A percentile compares a stretch with the other conserved stretches of the same genome.
These are phyloP conservation scores for Fraxinus floribunda DNA, from an alignment of 305 asterid species.

Conservation along the genomic window DNA sequence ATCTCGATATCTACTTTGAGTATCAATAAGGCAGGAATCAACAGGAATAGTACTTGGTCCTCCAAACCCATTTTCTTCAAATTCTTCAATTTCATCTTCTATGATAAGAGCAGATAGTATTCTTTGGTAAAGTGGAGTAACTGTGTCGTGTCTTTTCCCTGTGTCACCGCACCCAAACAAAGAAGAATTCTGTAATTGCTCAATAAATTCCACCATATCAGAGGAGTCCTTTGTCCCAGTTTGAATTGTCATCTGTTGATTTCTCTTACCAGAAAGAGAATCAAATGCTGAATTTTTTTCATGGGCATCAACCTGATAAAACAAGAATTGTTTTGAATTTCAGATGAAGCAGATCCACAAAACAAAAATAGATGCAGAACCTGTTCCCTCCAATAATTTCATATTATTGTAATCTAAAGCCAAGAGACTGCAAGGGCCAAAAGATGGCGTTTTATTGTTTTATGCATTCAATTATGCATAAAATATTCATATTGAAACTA, in stretches of 20 bases:
- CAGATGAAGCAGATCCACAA: conserved; percentile 27
- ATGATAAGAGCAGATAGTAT: conserved; percentile 82
- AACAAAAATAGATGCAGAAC: conserved; percentile 7
- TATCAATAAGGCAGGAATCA: conserved; percentile 43
- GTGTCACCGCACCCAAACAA: conserved; percentile 44
- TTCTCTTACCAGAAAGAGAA: conserved; percentile 41
- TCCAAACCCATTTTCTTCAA: conserved; percentile 68
- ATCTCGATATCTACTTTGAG: conserved; percentile 43
- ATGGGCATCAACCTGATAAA: conserved; percentile 45
- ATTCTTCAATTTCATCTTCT: conserved; percentile 78
- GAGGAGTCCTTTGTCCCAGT: conserved; percentile 37
- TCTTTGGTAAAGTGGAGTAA: conserved; percentile 78
- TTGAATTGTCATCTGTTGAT: conserved; percentile 37
- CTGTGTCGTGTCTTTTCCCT: conserved; percentile 36
- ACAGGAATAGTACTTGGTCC: conserved; percentile 42
- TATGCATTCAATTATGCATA: background rate
- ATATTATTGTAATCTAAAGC: background rate
- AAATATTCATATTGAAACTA: conserved; percentile 7
- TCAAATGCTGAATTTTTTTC: conserved; percentile 46
- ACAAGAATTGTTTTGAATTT: conserved; percentile 15
- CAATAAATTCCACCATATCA: conserved; percentile 42
- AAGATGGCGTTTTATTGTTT: background rate
- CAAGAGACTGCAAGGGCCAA: background rate
- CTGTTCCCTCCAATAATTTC: conserved; percentile 3
- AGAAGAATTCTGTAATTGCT: conserved; percentile 49